These are phyloP conservation scores for Glycine tomentella DNA, from an alignment of 306 rosid species.

Conservation along the genomic window DNA sequence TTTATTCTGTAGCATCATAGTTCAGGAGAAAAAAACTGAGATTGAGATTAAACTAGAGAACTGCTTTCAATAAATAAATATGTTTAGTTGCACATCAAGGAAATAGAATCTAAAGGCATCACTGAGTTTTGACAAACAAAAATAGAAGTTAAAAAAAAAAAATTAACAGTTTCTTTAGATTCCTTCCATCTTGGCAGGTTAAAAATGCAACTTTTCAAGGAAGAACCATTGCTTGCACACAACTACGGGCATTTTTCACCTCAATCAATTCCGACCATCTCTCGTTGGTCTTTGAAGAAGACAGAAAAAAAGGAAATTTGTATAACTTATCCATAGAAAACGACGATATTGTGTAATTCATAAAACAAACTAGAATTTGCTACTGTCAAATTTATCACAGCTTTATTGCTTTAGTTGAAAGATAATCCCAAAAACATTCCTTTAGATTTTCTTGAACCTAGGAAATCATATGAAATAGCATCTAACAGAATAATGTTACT, in stretches of 20 bases:
- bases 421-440: conserved; percentile 24
- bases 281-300: not conserved
- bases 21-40: conserved; percentile 28
- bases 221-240: conserved; percentile 10
- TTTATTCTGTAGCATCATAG: conserved; percentile 13
- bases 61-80: conserved; percentile 23
- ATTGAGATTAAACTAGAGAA: conserved; percentile 15
- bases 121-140: not conserved
- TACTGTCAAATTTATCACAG: conserved; percentile 27
- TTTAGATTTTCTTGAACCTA: conserved; percentile 21
- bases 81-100: conserved; percentile 13
- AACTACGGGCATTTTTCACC: conserved; percentile 10
- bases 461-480: conserved; percentile 40
- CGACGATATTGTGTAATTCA: conserved; percentile 22
- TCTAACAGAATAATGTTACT: conserved; percentile 16
- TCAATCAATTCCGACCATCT: conserved; percentile 12
- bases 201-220: conserved; percentile 14
- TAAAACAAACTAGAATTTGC: conserved; percentile 1
- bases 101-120: conserved; percentile 31
- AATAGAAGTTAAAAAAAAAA: conserved; percentile 9
- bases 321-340: conserved; percentile 9
- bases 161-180: conserved; percentile 8
- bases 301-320: not conserved
- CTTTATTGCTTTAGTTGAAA: conserved; percentile 21
- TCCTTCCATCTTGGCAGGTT: conserved; percentile 20